Evolutionary conservation across 2,329 filamentous ascomycete species (phyloP), one percentile per base, ranked within the genome.

Genomic region (Huntiella savannae): DNA sequence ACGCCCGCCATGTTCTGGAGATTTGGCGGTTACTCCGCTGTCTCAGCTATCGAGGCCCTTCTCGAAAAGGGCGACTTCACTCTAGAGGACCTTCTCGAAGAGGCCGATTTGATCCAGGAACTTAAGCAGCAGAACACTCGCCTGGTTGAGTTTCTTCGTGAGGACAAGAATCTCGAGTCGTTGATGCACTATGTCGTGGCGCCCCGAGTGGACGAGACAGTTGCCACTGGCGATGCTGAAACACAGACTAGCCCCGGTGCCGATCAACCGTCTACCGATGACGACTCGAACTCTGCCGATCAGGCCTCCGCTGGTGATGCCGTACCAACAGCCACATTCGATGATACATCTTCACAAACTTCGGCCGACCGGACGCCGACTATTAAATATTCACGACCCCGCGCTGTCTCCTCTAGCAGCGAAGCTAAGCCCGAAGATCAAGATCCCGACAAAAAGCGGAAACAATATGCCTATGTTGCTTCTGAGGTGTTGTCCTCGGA

Each of bases 121-220:
- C 75, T 98, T 52, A 98, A 96, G 67, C 84, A 93, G 63, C 87
- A 95, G 66, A 96, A 98, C 67, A 81, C 85, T 49, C 95, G 95
- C 67, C 79, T 98, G 52, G 87, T 96, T 62, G 87, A 96, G 65
- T 96, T 88, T 59, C 70, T 98, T 51, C 79, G 91, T 56, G 84
- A 93, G 58, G 84, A 92, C 55, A 74, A 78, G 56, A 77, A 92
- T 48, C 74, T 98, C 52, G 76, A 86, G 62, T 79, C 75, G 57
- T 73, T 98, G 51, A 77, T 98, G 53, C 79, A 88, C 60, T 94
- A 94, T 68, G 88, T 96, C 54, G 78, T 86, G 54, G 84, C 87
- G 39, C 82, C 87, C 28, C 78, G 76, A 57, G 70, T 75, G 50
- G 73, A 75, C 56, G 67, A 17, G 16, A 16, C 33, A 13, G 10